Percentiles rank a stretch among this genome's conserved stretches.
Conservation (phyloP, 192 early-diverging fungal genomes). For the Mortierella hygrophila region DNA sequence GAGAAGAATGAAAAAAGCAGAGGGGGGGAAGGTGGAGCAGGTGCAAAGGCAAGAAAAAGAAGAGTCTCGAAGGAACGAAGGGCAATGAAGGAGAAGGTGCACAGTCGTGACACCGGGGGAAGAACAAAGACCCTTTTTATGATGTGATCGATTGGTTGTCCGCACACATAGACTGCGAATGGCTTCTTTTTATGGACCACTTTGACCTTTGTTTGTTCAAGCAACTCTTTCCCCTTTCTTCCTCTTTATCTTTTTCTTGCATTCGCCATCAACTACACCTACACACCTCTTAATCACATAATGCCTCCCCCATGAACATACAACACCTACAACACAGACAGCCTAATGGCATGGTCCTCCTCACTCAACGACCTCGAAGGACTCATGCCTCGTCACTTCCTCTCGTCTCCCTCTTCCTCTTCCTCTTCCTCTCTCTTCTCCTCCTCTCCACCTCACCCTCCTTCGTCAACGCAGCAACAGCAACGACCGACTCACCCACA, state of each 20-base stretch:
- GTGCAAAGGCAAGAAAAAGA: not conserved
- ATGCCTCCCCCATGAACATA: not conserved
- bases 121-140: constrained; percentile 2
- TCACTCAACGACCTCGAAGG: not conserved
- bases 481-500: not conserved
- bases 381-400: too few relatives aligned
- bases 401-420: not conserved
- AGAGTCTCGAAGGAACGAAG: not conserved
- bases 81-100: not conserved
- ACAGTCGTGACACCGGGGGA: not conserved
- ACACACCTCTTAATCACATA: not conserved
- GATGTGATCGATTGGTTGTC: not conserved
- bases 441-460: not conserved
- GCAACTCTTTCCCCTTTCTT: not conserved
- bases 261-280: not conserved
- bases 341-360: not conserved
- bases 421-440: not conserved
- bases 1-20: not conserved
- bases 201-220: too few relatives aligned
- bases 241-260: not conserved
- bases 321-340: not conserved
- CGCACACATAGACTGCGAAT: too few relatives aligned
- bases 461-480: not conserved
- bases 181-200: too few relatives aligned
- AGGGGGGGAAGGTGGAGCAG: not conserved